Base-by-base conservation (phyloP, 805 yeast species). In the Suhomyces faveliae region DNA sequence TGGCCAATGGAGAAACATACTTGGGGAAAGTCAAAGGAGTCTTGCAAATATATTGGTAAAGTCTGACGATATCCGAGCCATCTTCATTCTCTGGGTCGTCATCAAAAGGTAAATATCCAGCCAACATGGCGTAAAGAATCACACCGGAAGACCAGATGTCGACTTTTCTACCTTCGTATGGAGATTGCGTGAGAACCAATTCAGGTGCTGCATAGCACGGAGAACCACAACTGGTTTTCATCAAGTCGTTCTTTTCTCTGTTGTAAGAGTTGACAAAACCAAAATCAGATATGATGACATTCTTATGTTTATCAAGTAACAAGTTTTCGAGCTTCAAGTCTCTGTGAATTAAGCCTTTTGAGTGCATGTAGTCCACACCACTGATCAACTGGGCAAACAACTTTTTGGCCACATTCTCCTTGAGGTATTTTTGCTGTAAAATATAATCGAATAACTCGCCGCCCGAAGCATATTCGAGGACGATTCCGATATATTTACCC, bases 201-300 rank as follows among this genome's bases (percentile, higher is more conserved):
- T 94, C 99, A 0, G 99, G 99, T 1, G 99, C 99, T 0, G 99
- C 99, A 67, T 92, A 92, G 66, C 99, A 92, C 0, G 99, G 99
- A 2, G 96, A 89, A 1, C 99, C 99, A 66, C 99, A 92, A 30
- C 91, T 82, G 1, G 98, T 92, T 62, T 84, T 84, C 98, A 92
- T 94, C 40, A 89, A 71, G 63, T 89, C 96, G 54, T 77, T 64
- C 47, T 68, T 78, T 17, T 76, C 77, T 29, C 69, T 67, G 42
- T 68, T 70, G 68, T 84, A 94, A 23, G 92, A 85, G 67, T 94
- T 94, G 30, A 95, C 99, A 68, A 94, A 94, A 0, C 97, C 97
- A 66, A 90, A 90, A 69, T 90, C 97, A 13, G 96, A 85, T 46
- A 90, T 89, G 43, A 90, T 78, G 51, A 90, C 81, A 65, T 89